These are phyloP conservation scores for Teratosphaeria nubilosa DNA, from an alignment of 2,329 filamentous ascomycete species.

Conservation along the genomic window DNA sequence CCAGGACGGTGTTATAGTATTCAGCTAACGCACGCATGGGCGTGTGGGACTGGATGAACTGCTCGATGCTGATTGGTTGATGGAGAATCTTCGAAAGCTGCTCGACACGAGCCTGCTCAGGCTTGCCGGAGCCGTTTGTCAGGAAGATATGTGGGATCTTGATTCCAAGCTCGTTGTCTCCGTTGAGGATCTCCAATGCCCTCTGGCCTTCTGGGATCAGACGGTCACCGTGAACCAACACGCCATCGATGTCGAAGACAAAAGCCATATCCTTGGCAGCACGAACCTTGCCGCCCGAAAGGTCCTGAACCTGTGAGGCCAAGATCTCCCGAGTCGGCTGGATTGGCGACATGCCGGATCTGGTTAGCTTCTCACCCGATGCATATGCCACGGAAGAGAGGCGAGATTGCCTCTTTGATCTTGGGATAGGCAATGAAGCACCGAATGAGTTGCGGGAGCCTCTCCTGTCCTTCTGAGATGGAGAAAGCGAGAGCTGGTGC, in stretches of 20 bases:
- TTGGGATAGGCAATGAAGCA: conserved; percentile 60
- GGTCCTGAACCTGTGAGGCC: conserved; percentile 59
- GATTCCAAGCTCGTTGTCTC: conserved; percentile 67
- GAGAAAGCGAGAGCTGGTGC: conserved; percentile 60
- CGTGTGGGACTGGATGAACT: conserved; percentile 70
- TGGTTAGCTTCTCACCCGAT: conserved; percentile 33
- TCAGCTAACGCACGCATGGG: conserved; percentile 66
- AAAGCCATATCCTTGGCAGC: conserved; percentile 73
- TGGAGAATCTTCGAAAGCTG: conserved; percentile 59
- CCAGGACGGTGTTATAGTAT: conserved; percentile 67
- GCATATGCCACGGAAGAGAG: conserved; percentile 51
- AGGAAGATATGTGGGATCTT: conserved; percentile 68
- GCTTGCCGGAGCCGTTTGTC: conserved; percentile 66
- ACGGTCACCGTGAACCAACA: conserved; percentile 62
- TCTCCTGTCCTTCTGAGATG: conserved; percentile 57
- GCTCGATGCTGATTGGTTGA: conserved; percentile 56
- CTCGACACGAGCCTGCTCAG: conserved; percentile 52
- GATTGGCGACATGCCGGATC: conserved; percentile 49
- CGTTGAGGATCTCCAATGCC: conserved; percentile 61
- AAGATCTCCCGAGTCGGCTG: conserved; percentile 58
- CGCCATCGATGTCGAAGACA: conserved; percentile 69
- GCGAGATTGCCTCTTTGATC: conserved; percentile 58
- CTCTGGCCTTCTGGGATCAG: conserved; percentile 58
- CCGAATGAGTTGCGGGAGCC: conserved; percentile 69
- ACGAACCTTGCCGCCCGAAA: conserved; percentile 54